Evolutionary conservation across 305 asterid genomes (phyloP), one percentile per base, ranked within the genome.

Genomic region (Galium porrigens): DNA sequence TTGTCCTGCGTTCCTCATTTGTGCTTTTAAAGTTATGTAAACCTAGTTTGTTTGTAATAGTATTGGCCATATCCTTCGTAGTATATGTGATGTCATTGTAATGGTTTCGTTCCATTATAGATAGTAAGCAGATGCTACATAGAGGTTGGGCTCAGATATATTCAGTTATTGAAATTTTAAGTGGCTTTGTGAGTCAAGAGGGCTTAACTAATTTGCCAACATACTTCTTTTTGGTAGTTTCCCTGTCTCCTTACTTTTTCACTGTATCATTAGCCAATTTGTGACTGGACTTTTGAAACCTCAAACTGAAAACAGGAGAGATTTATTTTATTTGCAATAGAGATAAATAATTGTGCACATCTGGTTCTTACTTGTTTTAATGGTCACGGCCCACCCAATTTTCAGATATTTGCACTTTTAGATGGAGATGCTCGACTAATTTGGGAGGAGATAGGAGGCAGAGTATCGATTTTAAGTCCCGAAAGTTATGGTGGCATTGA

Each of bases 391-490:
- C 64, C 59, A 48, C 20, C 48, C 58, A 57, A 74, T 49, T 65
- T 66, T 77, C 83, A 91, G 98, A 78, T 81, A 71, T 88, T 81
- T 83, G 84, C 94, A 64, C 70, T 88, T 46, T 78, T 77, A 74
- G 90, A 85, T 73, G 95, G 98, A 58, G 75, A 69, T 69, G 83
- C 90, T 39, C 88, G 75, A 34, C 52, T 84, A 39, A 58, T 80
- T 46, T 91, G 98, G 98, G 86, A 85, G 74, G 88, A 77, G 69
- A 81, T 91, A 63, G 95, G 90, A 69, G 87, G 87, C 54, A 80
- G 82, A 71, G 83, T 91, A 72, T 85, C 85, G 65, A 76, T 82
- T 72, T 75, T 90, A 81, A 79, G 83, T 69, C 87, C 82, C 12
- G 96, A 84, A 78, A 81, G 81, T 84, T 82, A 75, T 81, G 79